Evolutionary conservation across 163 green algal species (phyloP).

Genomic region (Botryococcus braunii): DNA sequence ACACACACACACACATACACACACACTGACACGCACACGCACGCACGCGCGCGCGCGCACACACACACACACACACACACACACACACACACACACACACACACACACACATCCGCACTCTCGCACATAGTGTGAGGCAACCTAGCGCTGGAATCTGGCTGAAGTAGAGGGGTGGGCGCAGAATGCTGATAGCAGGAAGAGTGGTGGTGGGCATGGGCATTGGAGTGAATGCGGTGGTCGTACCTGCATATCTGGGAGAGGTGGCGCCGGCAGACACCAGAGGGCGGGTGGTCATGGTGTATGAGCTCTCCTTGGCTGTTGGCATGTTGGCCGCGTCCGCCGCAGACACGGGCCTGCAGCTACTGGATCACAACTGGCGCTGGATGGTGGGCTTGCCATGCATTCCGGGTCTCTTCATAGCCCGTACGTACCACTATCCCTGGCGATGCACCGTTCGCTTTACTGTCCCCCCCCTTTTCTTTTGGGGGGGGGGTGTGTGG

Average conservation of each 20-base stretch:
- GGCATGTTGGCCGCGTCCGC: constrained; percentile 64
- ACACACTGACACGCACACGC: too few species aligned
- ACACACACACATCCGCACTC: too few species aligned
- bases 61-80: neutral
- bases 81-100: neutral
- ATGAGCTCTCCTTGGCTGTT: constrained; percentile 63
- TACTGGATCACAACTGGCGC: constrained; percentile 45
- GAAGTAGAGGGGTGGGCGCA: constrained; percentile 16
- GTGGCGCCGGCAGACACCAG: constrained; percentile 44
- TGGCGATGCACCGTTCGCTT: too few species aligned
- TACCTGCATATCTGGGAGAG: constrained; percentile 80
- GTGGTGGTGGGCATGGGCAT: constrained; percentile 71
- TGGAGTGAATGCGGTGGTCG: constrained; percentile 64
- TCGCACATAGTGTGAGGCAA: neutral
- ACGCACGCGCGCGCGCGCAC: too few species aligned
- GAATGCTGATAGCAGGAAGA: constrained; percentile 53
- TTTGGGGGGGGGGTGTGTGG: too few species aligned
- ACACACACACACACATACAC: too few species aligned
- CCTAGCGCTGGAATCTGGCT: neutral
- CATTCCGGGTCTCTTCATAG: too few species aligned
- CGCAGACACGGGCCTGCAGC: constrained; percentile 40
- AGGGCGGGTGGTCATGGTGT: constrained; percentile 51
- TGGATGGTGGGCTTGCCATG: constrained; percentile 78
- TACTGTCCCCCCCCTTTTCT: too few species aligned
- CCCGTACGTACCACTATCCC: too few species aligned